phyloP scores from a whole-genome alignment of 495 filamentous ascomycete genomes.

The Tuber umbilicatum region DNA sequence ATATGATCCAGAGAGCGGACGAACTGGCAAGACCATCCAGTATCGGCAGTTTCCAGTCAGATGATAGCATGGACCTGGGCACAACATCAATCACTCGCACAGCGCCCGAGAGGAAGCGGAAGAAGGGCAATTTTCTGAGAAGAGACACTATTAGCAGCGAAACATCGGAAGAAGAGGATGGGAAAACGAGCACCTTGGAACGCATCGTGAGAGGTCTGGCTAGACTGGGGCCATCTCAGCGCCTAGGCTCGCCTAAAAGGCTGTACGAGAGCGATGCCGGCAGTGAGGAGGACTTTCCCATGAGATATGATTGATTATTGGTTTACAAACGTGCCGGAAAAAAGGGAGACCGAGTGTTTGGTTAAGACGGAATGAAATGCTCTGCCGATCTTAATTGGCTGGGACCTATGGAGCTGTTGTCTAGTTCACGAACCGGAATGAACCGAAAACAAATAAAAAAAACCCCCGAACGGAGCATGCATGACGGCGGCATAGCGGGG shows the following conservation, averaged over 20 bases:
- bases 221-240: conserved; percentile 34
- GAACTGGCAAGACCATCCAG: conserved; percentile 35
- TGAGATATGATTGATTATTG: conserved; percentile 20
- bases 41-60: conserved; percentile 38
- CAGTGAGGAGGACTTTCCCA: conserved; percentile 34
- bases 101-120: conserved; percentile 20
- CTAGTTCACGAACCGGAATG: not conserved
- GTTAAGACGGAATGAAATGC: not conserved
- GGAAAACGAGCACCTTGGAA: conserved; percentile 37
- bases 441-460: not conserved
- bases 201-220: conserved; percentile 39
- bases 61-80: conserved; percentile 28
- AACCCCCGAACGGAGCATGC: not conserved
- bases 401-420: not conserved
- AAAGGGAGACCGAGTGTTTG: not conserved
- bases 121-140: conserved; percentile 31
- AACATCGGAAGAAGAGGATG: conserved; percentile 26
- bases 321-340: not conserved
- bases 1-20: conserved; percentile 41
- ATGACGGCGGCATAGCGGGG: not conserved
- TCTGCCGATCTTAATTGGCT: not conserved
- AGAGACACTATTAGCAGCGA: conserved; percentile 26
- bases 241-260: conserved; percentile 27
- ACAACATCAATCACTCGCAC: not conserved
- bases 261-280: conserved; percentile 26